These are phyloP conservation scores for Aspergillus bombycis DNA, from an alignment of 2,329 filamentous ascomycete genomes.

Conservation along the genomic window DNA sequence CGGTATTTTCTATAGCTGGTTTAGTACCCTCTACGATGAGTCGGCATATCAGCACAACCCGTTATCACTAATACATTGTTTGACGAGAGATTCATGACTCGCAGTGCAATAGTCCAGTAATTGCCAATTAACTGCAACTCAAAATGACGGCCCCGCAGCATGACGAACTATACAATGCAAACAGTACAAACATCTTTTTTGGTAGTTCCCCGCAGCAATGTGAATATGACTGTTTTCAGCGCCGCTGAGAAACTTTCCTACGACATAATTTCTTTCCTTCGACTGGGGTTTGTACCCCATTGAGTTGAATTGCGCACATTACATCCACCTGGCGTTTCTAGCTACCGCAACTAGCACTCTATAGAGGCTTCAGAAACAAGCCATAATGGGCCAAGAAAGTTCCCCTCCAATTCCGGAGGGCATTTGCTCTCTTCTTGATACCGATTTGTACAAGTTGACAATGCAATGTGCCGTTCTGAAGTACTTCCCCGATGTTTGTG, in stretches of 20 bases:
- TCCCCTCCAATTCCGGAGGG: conserved; percentile 59
- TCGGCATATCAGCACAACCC: not conserved
- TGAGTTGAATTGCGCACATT: not conserved
- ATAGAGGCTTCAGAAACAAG: not conserved
- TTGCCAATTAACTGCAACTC: not conserved
- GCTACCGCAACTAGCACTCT: not conserved
- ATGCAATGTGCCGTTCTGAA: conserved; percentile 98
- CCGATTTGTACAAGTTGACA: conserved; percentile 91
- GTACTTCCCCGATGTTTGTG: conserved; percentile 74
- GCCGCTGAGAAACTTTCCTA: not conserved
- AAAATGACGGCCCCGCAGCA: conserved; percentile 4
- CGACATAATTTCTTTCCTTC: conserved; percentile 1
- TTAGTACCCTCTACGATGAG: not conserved
- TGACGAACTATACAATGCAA: conserved; percentile 16
- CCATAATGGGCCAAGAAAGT: conserved; percentile 32
- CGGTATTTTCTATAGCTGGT: not conserved
- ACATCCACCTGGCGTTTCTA: not conserved
- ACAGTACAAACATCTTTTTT: conserved; percentile 24
- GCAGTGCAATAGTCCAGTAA: not conserved
- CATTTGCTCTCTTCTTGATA: conserved; percentile 81
- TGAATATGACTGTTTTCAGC: conserved; percentile 6
- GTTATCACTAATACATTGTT: not conserved
- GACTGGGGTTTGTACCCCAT: not conserved
- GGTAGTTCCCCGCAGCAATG: conserved; percentile 10
- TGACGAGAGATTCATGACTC: not conserved